Evolutionary conservation across 176 grass and related monocot genomes (phyloP), one percentile per base, ranked within the genome.

Genomic region (Bolboschoenus planiculmis): DNA sequence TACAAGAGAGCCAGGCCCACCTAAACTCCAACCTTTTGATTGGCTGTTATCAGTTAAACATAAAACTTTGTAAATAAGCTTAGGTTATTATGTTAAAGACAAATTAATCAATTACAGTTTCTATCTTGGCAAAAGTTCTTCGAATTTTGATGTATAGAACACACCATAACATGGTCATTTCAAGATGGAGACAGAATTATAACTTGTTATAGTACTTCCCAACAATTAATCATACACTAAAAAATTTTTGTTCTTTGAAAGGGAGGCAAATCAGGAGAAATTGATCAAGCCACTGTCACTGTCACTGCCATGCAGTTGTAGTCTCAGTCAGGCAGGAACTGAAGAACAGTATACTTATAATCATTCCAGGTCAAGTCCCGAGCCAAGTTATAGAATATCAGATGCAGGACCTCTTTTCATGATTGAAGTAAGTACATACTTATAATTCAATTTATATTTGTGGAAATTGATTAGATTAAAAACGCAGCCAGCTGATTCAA

Each of bases 181-280:
- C 23, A 61, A 4, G 9, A 29, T 10, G 0, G 24, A 42, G 36
- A 23, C 36, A 21, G 13, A 16, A 40, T 42, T 70, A 7, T 40
- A 70, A 21, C 20, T 73, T 46, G 20, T 73, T 73, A n/a, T n/a
- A n/a, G n/a, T 46, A 23, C 4, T 74, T 74, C 21, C 11, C 42
- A 29, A 29, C 11, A 43, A 73, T 3, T 1, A 62, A 47, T 24
- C n/a, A 73, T 26, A 27, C 10, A 23, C 3, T 73, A 3, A 6
- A 23, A 4, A 5, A 21, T 40, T 39, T 73, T 48, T 74, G 10
- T 74, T 47, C 23, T 47, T 43, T 27, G n/a, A 29, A 48, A 74
- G 70, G 40, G 70, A 74, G 42, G 40, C 70, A 74, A 47, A 74
- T 48, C 70, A 74, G 10, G 70, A 74, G 9, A 46, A 48, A 74